Base-by-base conservation (phyloP, 305 asterid species). In the Fraxinus floribunda region DNA sequence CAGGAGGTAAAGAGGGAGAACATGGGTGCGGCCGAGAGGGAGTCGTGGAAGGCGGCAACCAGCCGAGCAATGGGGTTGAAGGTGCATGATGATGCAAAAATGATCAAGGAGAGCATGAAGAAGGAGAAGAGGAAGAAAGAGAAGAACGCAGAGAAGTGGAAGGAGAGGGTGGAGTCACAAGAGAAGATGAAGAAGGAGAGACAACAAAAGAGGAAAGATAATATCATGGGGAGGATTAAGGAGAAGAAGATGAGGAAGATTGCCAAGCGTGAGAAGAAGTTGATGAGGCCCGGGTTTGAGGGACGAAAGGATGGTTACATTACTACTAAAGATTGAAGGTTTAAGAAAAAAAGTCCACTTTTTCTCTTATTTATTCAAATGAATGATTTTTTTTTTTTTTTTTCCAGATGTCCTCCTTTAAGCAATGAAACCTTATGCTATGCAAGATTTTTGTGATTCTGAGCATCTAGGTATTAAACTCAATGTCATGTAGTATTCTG, bases 241-340 rank as follows among this genome's bases (percentile, higher is more conserved):
- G 98, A 95, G 71, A 95, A 92, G 83, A 95, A 93, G 93, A 83
- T 18, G 87, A 90, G 97, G 91, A 95, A 87, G 89, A 93, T 94
- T 77, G 97, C 97, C 10, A 94, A 94, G 84, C 90, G 97, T 39
- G 98, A 95, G 95, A 95, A 95, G 97, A 95, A 95, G 89, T 85
- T 94, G 82, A 89, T 94, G 98, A 93, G 99, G 89, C 97, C 97
- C 0, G 98, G 99, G 2, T 95, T 94, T 29, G 99, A 95, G 89
- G 99, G 99, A 5, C 85, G 98, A 32, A 94, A 90, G 83, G 90
- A 88, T 70, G 94, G 93, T 5, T 93, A 82, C 81, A 91, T 95
- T 29, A 26, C 73, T 82, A 93, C 97, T 44, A 71, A 91, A 70
- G 89, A 91, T 62, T 92, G 90, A 91, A 87, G 87, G 78, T 82